These are phyloP conservation scores for Rhododendron ferrugineum DNA, from an alignment of 148 eudicot genomes.

Conservation along the genomic window DNA sequence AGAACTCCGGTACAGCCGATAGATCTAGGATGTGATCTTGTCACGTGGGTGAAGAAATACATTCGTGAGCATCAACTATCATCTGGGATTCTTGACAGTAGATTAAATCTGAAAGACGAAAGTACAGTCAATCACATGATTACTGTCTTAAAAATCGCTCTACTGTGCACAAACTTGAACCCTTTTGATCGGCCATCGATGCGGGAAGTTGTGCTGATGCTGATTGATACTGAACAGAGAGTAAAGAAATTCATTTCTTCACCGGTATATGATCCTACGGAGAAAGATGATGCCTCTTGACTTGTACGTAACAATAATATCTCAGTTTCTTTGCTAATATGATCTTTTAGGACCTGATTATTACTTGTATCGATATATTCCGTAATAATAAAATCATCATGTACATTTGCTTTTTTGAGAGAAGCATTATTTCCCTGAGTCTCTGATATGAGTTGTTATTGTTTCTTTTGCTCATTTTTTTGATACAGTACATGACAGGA, in stretches of 20 bases:
- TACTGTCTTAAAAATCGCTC: constrained; percentile 61
- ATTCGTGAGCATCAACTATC: constrained; percentile 55
- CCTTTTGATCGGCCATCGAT: constrained; percentile 85
- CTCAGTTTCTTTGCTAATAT: not conserved
- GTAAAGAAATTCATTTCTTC: constrained; percentile 37
- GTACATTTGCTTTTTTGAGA: not conserved
- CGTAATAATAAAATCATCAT: not conserved
- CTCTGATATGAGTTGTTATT: not conserved
- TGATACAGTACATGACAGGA: not conserved
- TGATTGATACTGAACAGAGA: constrained; percentile 63
- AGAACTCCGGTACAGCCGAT: constrained; percentile 85
- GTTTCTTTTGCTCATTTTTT: not conserved
- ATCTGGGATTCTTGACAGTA: constrained; percentile 59
- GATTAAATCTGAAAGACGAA: constrained; percentile 52
- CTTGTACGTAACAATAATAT: not conserved
- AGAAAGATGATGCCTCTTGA: constrained; percentile 31
- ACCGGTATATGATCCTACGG: constrained; percentile 37
- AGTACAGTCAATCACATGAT: constrained; percentile 66
- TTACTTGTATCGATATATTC: not conserved
- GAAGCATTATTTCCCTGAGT: not conserved
- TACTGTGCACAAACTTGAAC: constrained; percentile 74
- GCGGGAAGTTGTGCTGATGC: constrained; percentile 88
- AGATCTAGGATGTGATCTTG: constrained; percentile 90
- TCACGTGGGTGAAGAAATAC: constrained; percentile 57
- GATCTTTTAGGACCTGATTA: not conserved